A percentile compares a stretch with the other conserved stretches of the same genome.
phyloP scores from a whole-genome alignment of 768 basidiomycete species.

The Rhizopogon vulgaris region DNA sequence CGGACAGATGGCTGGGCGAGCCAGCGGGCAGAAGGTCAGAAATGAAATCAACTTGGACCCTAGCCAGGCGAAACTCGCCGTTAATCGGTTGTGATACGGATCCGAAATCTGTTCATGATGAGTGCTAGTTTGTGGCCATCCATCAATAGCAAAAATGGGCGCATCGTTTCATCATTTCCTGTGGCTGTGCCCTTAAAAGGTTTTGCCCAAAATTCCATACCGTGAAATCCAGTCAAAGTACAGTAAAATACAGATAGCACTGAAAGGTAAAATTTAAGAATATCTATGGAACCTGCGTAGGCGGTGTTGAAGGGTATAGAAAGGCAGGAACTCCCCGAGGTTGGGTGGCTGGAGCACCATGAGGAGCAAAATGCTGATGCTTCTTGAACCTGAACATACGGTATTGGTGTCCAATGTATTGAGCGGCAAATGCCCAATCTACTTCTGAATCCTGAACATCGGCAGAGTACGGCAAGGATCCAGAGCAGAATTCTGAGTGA shows the following conservation, averaged over 20 bases:
- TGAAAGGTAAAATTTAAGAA: background rate
- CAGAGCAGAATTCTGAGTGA: constrained; percentile 13
- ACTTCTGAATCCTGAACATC: constrained; percentile 16
- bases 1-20: constrained; percentile 12
- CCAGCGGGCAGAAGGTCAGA: constrained; percentile 9
- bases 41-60: background rate
- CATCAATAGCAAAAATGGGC: background rate
- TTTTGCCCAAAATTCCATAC: background rate
- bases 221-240: background rate
- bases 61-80: background rate
- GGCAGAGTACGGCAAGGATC: constrained; percentile 5
- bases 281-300: background rate
- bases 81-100: background rate
- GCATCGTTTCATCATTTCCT: background rate
- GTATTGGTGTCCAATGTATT: constrained; percentile 26
- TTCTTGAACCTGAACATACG: constrained; percentile 24
- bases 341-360: constrained; percentile 4
- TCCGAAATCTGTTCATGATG: background rate
- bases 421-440: constrained; percentile 22
- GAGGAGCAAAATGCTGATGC: constrained; percentile 19
- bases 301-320: background rate
- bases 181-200: background rate
- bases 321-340: background rate
- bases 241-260: background rate
- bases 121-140: background rate